A percentile compares a stretch with the other conserved stretches of the same genome.
Conservation (phyloP, 805 yeast genomes). For the Naumovozyma dairenensis region DNA sequence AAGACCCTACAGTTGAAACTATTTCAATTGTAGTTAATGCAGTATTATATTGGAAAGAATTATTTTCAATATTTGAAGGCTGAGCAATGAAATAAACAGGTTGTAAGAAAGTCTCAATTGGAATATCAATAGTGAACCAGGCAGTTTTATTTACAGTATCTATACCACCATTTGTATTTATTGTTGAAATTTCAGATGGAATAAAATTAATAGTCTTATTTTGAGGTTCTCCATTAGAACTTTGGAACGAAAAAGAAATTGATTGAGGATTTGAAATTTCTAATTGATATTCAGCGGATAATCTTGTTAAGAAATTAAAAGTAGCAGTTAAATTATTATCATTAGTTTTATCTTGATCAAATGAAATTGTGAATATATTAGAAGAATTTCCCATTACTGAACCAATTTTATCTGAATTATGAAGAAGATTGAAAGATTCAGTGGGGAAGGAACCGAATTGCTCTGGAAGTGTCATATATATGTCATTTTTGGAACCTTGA, state of each 20-base stretch:
- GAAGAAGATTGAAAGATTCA: slow-evolving; percentile 12
- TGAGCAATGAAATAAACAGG: slow-evolving; percentile 15
- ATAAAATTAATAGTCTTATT: slow-evolving; percentile 14
- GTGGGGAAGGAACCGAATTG: slow-evolving; percentile 17
- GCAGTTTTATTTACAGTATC: slow-evolving; percentile 15
- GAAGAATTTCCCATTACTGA: slow-evolving; percentile 13
- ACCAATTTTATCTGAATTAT: slow-evolving; percentile 13
- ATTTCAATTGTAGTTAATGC: slow-evolving; percentile 14
- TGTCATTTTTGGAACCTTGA: slow-evolving; percentile 11
- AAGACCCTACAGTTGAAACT: slow-evolving; percentile 17
- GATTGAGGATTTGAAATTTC: slow-evolving; percentile 12
- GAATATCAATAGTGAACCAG: slow-evolving; percentile 25
- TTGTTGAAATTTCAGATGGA: slow-evolving; percentile 10
- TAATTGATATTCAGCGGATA: slow-evolving; percentile 11
- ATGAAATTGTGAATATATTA: slow-evolving; percentile 16
- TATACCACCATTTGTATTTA: slow-evolving; percentile 22
- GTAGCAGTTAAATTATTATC: slow-evolving; percentile 13
- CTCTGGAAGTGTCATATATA: slow-evolving; percentile 19
- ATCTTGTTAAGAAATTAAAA: slow-evolving; percentile 20
- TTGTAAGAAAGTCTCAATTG: slow-evolving; percentile 12
- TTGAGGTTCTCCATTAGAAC: slow-evolving; percentile 14
- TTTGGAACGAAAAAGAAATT: slow-evolving; percentile 14
- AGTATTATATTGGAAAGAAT: slow-evolving; percentile 14
- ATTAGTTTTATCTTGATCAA: slow-evolving; percentile 4
- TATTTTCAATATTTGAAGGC: slow-evolving; percentile 6